phyloP scores from a whole-genome alignment of 2,329 filamentous ascomycete genomes.

The Fusarium nodosum region DNA sequence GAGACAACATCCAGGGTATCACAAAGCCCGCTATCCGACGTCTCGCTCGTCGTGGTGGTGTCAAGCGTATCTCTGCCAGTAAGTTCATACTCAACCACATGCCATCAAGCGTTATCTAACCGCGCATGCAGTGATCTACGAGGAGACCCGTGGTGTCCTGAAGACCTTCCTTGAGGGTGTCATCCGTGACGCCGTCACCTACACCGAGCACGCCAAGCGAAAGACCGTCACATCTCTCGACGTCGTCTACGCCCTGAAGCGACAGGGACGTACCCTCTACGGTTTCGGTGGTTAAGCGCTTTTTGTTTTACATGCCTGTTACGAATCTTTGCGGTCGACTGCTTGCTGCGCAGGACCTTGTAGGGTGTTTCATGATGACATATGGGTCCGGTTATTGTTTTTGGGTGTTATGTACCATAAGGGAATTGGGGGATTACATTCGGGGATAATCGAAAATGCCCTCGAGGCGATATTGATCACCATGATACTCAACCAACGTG shows the following conservation, averaged over 20 bases:
- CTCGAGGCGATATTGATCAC: constrained; percentile 47
- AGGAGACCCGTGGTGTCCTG: constrained; percentile 81
- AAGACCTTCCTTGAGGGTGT: constrained; percentile 84
- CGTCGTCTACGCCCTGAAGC: constrained; percentile 76
- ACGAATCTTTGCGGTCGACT: constrained; percentile 52
- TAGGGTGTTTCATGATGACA: constrained; percentile 59
- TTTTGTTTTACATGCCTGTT: constrained; percentile 53
- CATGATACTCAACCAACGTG: not conserved
- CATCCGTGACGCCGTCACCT: constrained; percentile 82
- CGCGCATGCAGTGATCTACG: constrained; percentile 74
- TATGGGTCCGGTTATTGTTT: constrained; percentile 59
- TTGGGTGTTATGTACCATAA: constrained; percentile 62
- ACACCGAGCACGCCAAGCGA: constrained; percentile 85
- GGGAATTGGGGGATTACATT: constrained; percentile 57
- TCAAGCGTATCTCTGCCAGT: constrained; percentile 99
- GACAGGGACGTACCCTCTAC: constrained; percentile 83
- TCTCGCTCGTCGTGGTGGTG: constrained; percentile 99
- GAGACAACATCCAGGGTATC: constrained; percentile 99
- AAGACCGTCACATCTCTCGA: constrained; percentile 83
- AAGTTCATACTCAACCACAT: constrained; percentile 54
- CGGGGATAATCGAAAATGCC: constrained; percentile 54
- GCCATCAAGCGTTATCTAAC: constrained; percentile 73
- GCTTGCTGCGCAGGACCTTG: constrained; percentile 42
- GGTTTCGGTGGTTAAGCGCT: constrained; percentile 84
- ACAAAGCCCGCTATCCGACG: constrained; percentile 98